phyloP scores from a whole-genome alignment of 1,284 basidiomycete genomes.

The Melampsora medusae region DNA sequence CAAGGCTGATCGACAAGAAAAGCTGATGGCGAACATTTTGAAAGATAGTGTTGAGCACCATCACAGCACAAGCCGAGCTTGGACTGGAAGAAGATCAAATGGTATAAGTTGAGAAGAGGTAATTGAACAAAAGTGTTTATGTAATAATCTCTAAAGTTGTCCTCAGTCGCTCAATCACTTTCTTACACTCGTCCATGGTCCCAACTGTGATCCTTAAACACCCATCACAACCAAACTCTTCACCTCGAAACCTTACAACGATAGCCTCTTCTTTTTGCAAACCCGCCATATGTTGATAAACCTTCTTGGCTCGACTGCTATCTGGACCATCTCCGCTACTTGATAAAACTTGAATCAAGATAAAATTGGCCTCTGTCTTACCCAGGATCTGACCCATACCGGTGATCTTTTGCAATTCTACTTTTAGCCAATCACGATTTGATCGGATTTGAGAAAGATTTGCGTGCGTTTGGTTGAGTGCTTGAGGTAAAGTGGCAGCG shows the following conservation, averaged over 20 bases:
- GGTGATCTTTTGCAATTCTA: conserved; percentile 58
- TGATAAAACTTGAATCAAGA: conserved; percentile 69
- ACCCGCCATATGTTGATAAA: conserved; percentile 84
- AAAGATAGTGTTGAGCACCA: no score
- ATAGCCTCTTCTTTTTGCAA: conserved; percentile 64
- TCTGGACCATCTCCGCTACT: conserved; percentile 60
- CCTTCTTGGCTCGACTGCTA: conserved; percentile 66
- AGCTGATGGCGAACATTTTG: no score
- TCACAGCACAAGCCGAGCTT: no score
- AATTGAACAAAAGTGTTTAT: background rate
- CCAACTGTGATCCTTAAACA: conserved; percentile 90
- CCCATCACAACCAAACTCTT: conserved; percentile 79
- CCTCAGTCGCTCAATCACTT: conserved; percentile 47
- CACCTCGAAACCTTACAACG: conserved; percentile 85
- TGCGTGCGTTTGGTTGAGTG: conserved; percentile 66
- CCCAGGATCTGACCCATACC: conserved; percentile 74
- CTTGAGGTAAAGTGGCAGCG: conserved; percentile 69
- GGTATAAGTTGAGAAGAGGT: no score
- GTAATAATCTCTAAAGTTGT: conserved; percentile 46
- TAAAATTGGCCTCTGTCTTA: conserved; percentile 85
- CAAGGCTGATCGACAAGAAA: no score
- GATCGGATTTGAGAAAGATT: conserved; percentile 66
- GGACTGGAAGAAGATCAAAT: no score
- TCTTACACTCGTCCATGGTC: conserved; percentile 71
- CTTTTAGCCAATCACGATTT: conserved; percentile 64